Conservation (phyloP, 495 filamentous ascomycete genomes). For the Cladorrhinum samala region DNA sequence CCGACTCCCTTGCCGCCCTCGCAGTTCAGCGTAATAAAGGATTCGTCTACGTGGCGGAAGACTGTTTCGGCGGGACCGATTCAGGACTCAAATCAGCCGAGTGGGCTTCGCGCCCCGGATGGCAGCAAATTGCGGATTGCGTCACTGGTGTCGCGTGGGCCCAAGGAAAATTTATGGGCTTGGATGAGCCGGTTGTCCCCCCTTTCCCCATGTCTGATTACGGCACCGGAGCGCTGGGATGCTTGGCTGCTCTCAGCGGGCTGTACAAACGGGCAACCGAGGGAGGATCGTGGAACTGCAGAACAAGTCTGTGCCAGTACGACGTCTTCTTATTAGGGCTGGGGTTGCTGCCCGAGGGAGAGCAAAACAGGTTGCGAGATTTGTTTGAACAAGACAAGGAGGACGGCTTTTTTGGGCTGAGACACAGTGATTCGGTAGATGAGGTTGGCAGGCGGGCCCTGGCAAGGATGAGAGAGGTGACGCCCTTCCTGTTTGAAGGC, state of each 20-base stretch:
- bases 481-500: slow-evolving; percentile 44
- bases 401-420: slow-evolving; percentile 55
- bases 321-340: slow-evolving; percentile 61
- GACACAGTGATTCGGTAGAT: slow-evolving; percentile 67
- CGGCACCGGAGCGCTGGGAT: slow-evolving; percentile 62
- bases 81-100: slow-evolving; percentile 19
- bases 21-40: slow-evolving; percentile 50
- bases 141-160: slow-evolving; percentile 61
- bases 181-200: slow-evolving; percentile 63
- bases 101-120: slow-evolving; percentile 46
- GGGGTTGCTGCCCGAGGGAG: slow-evolving; percentile 51
- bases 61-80: slow-evolving; percentile 57
- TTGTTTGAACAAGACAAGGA: slow-evolving; percentile 34
- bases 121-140: slow-evolving; percentile 57
- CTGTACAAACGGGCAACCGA: slow-evolving; percentile 55
- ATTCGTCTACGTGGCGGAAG: slow-evolving; percentile 64
- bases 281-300: slow-evolving; percentile 61
- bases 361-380: slow-evolving; percentile 51
- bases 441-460: slow-evolving; percentile 62
- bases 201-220: slow-evolving; percentile 81
- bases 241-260: slow-evolving; percentile 56
- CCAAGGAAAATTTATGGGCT: slow-evolving; percentile 67
- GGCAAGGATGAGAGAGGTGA: slow-evolving; percentile 50
- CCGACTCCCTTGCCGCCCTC: slow-evolving; percentile 44
- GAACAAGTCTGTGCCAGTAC: slow-evolving; percentile 54